Percentiles rank a stretch among this genome's conserved stretches.
Conservation (phyloP, 129 eudicot species). For the Flaveria trinervia region DNA sequence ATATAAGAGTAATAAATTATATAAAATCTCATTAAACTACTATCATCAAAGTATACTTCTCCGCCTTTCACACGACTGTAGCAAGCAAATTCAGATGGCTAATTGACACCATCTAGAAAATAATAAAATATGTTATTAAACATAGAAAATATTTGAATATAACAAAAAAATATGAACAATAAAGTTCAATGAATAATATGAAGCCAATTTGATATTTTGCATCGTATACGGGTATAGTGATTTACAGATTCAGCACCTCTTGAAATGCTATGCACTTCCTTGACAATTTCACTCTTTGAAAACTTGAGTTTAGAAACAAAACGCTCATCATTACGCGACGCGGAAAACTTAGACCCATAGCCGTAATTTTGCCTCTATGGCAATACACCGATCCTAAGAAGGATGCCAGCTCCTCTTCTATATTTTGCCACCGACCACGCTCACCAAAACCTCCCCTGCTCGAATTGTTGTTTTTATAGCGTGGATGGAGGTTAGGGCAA, state of each 20-base stretch:
- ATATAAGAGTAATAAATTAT: too few species aligned
- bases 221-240: too few species aligned
- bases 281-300: conserved; percentile 82
- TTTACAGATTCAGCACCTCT: too few species aligned
- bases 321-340: conserved; percentile 42
- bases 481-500: background rate
- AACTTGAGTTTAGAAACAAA: conserved; percentile 96
- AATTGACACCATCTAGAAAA: conserved; percentile 26
- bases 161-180: background rate
- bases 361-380: too few species aligned
- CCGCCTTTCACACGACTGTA: conserved; percentile 95
- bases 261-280: conserved; percentile 64
- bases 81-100: conserved; percentile 96
- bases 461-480: too few species aligned
- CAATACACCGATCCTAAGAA: too few species aligned
- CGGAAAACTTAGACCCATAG: too few species aligned
- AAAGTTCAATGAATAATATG: background rate
- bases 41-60: conserved; percentile 89
- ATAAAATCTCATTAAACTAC: conserved; percentile 30
- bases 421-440: too few species aligned
- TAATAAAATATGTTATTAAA: conserved; percentile 25
- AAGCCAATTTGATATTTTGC: too few species aligned
- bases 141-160: background rate
- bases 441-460: too few species aligned
- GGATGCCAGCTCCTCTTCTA: too few species aligned